Evolutionary conservation across 352 stramenopile genomes (phyloP), one percentile per base, ranked within the genome.

Genomic region (Phytophthora citricola): DNA sequence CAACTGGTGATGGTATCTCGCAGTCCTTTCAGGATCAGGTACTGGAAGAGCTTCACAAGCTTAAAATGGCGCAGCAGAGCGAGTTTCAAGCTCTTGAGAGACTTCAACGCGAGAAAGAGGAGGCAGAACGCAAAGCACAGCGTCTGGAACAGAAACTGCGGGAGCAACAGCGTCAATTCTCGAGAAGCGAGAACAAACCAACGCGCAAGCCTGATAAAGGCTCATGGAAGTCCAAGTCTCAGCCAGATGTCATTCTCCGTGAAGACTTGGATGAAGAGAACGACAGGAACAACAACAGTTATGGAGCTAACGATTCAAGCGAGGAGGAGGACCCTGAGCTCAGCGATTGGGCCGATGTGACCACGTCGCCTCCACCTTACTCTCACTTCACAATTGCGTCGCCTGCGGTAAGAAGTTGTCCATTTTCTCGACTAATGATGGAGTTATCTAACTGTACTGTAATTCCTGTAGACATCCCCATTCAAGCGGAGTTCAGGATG

Each of bases 21-120:
- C 59, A 65, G 14, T 71, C 69, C 15, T 90, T 90, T 41, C 72
- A 88, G 59, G 47, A 72, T 0, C 68, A 82, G 53, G 71, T 90
- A 9, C 38, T 90, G 2, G 34, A 66, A 2, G 77, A 90, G 44
- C 60, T 90, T 5, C 75, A 78, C n/a, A 75, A 75, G 27, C 71
- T 88, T 12, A 88, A 85, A 46, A 36, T 85, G 44, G 73, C 85
- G 46, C 53, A 69, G 9, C 20, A 52, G 9, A 20, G 55, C 5
- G 54, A 69, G 14, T 75, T 70, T 17, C 45, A 69, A 31, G 45
- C 58, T 36, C 38, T 73, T 1, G 63, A 72, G 26, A 63, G 56
- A 46, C 22, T 61, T 26, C 17, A 53, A 24, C 46, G 39, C 1
- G 66, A 70, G 52, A 61, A 66, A 49, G 43, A 58, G 31, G 36